Evolutionary conservation across 1,139 yeast species (phyloP).

Genomic region (Sugiyamaella sp.): DNA sequence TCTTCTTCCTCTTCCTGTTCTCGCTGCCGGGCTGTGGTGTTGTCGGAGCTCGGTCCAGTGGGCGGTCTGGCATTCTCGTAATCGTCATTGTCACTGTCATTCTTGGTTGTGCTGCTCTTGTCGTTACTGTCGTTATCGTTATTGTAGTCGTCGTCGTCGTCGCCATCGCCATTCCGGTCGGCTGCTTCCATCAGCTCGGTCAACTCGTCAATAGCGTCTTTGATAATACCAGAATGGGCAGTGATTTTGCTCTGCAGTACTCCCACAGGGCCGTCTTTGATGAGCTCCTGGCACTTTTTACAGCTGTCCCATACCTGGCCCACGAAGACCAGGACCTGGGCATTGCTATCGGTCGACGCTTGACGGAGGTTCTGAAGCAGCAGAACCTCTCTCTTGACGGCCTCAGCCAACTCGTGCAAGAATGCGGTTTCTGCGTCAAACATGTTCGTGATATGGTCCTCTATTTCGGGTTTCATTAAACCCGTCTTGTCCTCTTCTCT

Average conservation of each 20-base stretch:
- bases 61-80: neutral
- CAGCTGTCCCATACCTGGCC: conserved; percentile 22
- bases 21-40: too few relatives aligned
- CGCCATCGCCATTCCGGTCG: too few relatives aligned
- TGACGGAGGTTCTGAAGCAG: conserved; percentile 11
- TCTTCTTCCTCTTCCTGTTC: too few relatives aligned
- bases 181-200: conserved; percentile 17
- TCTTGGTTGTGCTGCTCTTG: neutral
- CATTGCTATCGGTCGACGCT: conserved; percentile 18
- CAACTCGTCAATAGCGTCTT: conserved; percentile 19
- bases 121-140: conserved; percentile 11
- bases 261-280: conserved; percentile 15
- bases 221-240: conserved; percentile 12
- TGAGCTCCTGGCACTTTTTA: conserved; percentile 8
- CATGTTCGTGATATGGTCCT: conserved; percentile 5
- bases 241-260: conserved; percentile 12
- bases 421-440: conserved; percentile 15
- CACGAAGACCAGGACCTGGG: conserved; percentile 16
- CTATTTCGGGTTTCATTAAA: conserved; percentile 13
- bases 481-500: conserved; percentile 12
- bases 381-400: conserved; percentile 21
- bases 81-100: neutral
- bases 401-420: conserved; percentile 20
- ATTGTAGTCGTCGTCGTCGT: conserved; percentile 1
- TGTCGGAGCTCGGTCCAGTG: neutral